A percentile compares a stretch with the other conserved stretches of the same genome.
Evolutionary conservation across 148 eudicot species (phyloP).

Genomic region (Selenicereus undatus): DNA sequence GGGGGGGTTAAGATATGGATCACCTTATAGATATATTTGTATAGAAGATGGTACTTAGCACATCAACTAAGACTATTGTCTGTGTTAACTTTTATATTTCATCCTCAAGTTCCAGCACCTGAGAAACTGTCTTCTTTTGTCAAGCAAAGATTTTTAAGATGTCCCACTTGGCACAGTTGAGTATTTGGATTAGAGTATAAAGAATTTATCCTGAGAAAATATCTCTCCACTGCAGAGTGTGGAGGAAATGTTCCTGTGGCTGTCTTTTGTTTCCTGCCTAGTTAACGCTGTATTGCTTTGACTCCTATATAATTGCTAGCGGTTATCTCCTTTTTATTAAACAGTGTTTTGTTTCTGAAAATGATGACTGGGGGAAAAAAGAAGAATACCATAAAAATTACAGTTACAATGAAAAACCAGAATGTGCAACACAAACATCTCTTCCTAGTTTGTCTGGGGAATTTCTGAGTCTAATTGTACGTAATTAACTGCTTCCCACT

Average conservation of each 20-base stretch:
- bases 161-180: not conserved
- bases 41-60: not conserved
- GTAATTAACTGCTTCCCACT: too few relatives aligned
- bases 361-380: not conserved
- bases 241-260: not conserved
- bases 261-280: not conserved
- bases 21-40: not conserved
- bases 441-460: not conserved
- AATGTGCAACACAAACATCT: not conserved
- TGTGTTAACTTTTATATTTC: not conserved
- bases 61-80: not conserved
- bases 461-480: not conserved
- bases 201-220: not conserved
- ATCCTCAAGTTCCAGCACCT: not conserved
- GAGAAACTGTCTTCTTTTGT: not conserved
- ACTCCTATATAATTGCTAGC: not conserved
- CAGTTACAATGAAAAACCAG: not conserved
- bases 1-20: not conserved
- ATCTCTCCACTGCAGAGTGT: not conserved
- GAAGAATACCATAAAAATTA: not conserved
- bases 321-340: not conserved
- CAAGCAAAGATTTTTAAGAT: conserved; percentile 1
- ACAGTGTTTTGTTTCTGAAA: not conserved
- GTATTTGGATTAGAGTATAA: not conserved
- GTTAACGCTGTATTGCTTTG: not conserved